Evolutionary conservation across 1,284 basidiomycete species (phyloP), one percentile per base, ranked within the genome.

Genomic region (Lentinula novae-zelandiae): DNA sequence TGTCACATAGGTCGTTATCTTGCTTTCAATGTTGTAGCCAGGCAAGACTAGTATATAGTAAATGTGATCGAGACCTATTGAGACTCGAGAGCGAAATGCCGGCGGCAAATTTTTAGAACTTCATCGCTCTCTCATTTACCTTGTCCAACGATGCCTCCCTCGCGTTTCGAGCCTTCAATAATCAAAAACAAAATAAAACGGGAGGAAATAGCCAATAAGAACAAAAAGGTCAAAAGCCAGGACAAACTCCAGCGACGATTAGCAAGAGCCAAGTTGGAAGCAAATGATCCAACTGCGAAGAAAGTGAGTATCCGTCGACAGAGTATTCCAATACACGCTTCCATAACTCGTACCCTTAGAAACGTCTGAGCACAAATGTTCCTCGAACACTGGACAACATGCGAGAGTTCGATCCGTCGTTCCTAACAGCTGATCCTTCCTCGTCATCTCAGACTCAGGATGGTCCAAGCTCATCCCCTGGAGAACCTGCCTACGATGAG

Each of bases 361-460:
- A 87, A 84, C 85, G 95, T 63, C 75, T 93, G 42, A 82, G 85
- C 5, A 85, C 90, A 68, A 97, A 98, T 78, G 80, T 96, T 20
- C 94, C 96, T 0, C 83, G 86, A 46, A 99, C 96, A 0, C 86
- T 98, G 40, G 96, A 99, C 71, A 98, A 98, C 73, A 92, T 89
- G 57, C 87, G 96, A 63, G 88, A 95, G 72, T 93, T 85, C 72
- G 95, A 97, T 68, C 91, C 93, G 3, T 93, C 92, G 42, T 89
- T 90, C 69, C 78, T 93, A 57, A 92, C 87, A 22, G 85, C 85
- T 50, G 82, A 89, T 70, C 89, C 90, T 22, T 70, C 77, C 5
- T 78, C 82, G 2, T 73, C 73, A n/a, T 75, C 75, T 59, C 65
- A 66, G 53, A 56, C 67, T 49, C 39, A 53, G 36, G 49, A 56